Percentiles rank a stretch among this genome's conserved stretches.
Conservation (phyloP, 257 asterid species). For the Solanum pimpinellifolium region DNA sequence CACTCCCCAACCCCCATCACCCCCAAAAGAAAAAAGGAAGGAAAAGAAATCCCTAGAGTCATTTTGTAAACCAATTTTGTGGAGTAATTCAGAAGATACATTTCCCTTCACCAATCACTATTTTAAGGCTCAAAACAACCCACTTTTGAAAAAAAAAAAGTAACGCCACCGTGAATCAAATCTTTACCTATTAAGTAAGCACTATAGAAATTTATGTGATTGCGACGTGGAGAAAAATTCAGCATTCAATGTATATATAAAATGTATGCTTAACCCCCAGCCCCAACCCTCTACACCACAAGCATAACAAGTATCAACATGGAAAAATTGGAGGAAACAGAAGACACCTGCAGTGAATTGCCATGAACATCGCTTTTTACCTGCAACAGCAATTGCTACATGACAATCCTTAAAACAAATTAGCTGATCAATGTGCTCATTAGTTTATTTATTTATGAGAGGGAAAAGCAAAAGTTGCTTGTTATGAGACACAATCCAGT, state of each 20-base stretch:
- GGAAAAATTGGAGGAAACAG: neutral
- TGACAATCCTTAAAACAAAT: slow-evolving; percentile 18
- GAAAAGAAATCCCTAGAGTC: too few species aligned
- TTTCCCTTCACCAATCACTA: neutral
- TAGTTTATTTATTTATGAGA: neutral
- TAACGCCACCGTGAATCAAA: neutral
- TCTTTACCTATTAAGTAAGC: neutral
- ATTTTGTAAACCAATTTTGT: neutral
- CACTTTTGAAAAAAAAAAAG: neutral
- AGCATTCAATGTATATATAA: neutral
- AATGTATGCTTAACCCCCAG: neutral
- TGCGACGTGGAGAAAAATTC: neutral
- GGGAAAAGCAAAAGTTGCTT: slow-evolving; percentile 3
- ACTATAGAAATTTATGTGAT: neutral
- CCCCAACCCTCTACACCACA: neutral
- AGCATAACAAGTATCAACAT: neutral
- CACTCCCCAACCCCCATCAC: neutral
- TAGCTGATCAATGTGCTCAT: slow-evolving; percentile 10
- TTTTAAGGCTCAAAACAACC: neutral
- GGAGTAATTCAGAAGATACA: neutral
- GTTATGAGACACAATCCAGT: neutral
- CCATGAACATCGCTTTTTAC: slow-evolving; percentile 18
- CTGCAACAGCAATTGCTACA: slow-evolving; percentile 33
- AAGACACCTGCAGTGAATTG: slow-evolving; percentile 19
- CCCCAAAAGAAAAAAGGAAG: neutral